A percentile compares a stretch with the other conserved stretches of the same genome.
These are phyloP conservation scores for Ceratobasidium sp. DNA, from an alignment of 1,284 basidiomycete species.

Conservation along the genomic window DNA sequence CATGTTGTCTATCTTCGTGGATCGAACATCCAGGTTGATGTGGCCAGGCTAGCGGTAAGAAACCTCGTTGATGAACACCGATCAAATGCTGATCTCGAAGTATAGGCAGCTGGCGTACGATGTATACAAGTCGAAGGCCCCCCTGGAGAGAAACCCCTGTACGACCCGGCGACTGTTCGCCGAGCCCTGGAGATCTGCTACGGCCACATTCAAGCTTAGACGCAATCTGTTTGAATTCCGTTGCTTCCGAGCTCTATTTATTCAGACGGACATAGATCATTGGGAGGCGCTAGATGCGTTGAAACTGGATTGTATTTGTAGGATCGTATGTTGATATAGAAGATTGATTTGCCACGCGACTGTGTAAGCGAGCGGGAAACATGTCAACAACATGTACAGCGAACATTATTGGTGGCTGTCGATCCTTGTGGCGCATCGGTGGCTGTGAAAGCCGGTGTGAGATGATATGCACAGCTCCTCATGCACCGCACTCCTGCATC, in stretches of 20 bases:
- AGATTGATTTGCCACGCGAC: no score
- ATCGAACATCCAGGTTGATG: conserved; percentile 38
- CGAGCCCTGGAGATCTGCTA: conserved; percentile 15
- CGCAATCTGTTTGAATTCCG: neutral
- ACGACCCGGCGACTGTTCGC: conserved; percentile 31
- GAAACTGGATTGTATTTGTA: no score
- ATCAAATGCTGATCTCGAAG: neutral
- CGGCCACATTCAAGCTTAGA: conserved; percentile 4
- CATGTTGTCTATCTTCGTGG: conserved; percentile 41
- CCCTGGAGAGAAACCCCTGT: conserved; percentile 21
- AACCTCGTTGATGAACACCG: neutral
- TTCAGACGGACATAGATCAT: conserved; percentile 2
- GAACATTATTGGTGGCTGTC: conserved; percentile 28
- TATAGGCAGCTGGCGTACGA: conserved; percentile 22
- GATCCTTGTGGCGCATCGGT: conserved; percentile 26
- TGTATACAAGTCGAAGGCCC: conserved; percentile 35
- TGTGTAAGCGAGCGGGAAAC: no score
- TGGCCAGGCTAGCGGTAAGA: conserved; percentile 34
- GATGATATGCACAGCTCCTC: conserved; percentile 23
- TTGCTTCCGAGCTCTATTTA: no score
- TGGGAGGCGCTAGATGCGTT: conserved; percentile 1
- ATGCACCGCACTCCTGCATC: neutral
- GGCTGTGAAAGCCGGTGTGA: conserved; percentile 10
- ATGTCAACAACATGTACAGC: no score
- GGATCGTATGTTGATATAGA: no score